phyloP scores from a whole-genome alignment of 129 eudicot species.

The Apium graveolens region DNA sequence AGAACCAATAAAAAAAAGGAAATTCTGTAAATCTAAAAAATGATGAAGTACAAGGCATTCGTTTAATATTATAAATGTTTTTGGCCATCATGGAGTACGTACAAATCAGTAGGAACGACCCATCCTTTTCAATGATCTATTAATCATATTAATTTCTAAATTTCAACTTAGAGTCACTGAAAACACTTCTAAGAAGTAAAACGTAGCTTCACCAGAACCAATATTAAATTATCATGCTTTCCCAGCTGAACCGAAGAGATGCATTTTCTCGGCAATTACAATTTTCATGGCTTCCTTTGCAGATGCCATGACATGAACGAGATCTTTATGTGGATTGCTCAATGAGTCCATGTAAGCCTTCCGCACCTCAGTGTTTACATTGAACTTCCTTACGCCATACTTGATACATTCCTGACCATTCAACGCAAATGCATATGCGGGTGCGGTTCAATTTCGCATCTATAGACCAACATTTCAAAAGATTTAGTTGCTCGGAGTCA shows the following conservation, averaged over 20 bases:
- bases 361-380: conserved; percentile 92
- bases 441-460: background rate
- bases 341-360: conserved; percentile 91
- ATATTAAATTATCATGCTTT: conserved; percentile 39
- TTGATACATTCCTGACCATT: conserved; percentile 67
- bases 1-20: background rate
- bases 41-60: background rate
- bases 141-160: background rate
- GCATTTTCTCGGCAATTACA: conserved; percentile 82
- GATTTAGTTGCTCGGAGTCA: background rate
- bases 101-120: background rate
- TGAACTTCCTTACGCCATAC: conserved; percentile 84
- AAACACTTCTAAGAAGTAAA: background rate
- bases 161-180: background rate
- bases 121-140: background rate
- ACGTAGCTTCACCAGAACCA: background rate
- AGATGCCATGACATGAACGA: conserved; percentile 67
- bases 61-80: background rate
- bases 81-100: background rate
- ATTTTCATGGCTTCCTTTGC: conserved; percentile 96
- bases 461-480: background rate
- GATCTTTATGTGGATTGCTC: conserved; percentile 54
- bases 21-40: background rate
- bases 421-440: background rate
- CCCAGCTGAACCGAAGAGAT: conserved; percentile 82